A percentile compares a stretch with the other conserved stretches of the same genome.
Evolutionary conservation across 768 basidiomycete genomes (phyloP).

Genomic region (Lentinula detonsa): DNA sequence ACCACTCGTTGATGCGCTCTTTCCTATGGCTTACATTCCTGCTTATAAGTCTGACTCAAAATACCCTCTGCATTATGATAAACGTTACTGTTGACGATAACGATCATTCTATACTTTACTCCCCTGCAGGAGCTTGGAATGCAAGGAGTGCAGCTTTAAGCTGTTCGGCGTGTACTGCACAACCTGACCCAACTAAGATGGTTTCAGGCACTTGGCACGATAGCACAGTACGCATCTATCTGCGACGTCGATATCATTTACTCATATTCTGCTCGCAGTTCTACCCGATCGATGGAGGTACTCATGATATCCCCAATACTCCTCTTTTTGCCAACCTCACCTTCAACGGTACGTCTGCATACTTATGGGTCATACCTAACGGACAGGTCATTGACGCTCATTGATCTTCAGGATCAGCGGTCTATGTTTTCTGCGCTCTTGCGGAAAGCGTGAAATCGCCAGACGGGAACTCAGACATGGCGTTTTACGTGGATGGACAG

Average conservation of each 20-base stretch:
- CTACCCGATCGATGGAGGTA: constrained; percentile 10
- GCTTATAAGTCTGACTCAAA: neutral
- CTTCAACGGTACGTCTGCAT: constrained; percentile 27
- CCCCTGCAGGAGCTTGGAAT: constrained; percentile 14
- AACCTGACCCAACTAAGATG: constrained; percentile 9
- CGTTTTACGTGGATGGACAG: constrained; percentile 26
- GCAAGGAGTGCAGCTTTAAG: constrained; percentile 3
- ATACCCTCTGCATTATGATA: constrained; percentile 3
- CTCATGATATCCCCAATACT: constrained; percentile 7
- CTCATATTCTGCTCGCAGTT: constrained; percentile 4
- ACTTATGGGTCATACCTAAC: neutral
- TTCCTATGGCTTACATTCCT: neutral
- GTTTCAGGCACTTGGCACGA: constrained; percentile 20
- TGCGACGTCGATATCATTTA: constrained; percentile 5
- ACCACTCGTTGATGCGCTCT: neutral
- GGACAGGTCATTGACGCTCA: neutral
- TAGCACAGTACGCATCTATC: constrained; percentile 4
- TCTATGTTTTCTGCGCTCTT: constrained; percentile 36
- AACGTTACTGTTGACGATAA: constrained; percentile 25
- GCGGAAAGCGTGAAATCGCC: constrained; percentile 17
- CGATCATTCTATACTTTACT: constrained; percentile 13
- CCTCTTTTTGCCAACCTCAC: constrained; percentile 20
- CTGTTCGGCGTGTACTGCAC: constrained; percentile 15
- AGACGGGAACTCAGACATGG: constrained; percentile 24
- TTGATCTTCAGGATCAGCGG: constrained; percentile 13